A percentile compares a stretch with the other conserved stretches of the same genome.
These are phyloP conservation scores for Eucalyptus rudis DNA, from an alignment of 345 rosid species.

Conservation along the genomic window DNA sequence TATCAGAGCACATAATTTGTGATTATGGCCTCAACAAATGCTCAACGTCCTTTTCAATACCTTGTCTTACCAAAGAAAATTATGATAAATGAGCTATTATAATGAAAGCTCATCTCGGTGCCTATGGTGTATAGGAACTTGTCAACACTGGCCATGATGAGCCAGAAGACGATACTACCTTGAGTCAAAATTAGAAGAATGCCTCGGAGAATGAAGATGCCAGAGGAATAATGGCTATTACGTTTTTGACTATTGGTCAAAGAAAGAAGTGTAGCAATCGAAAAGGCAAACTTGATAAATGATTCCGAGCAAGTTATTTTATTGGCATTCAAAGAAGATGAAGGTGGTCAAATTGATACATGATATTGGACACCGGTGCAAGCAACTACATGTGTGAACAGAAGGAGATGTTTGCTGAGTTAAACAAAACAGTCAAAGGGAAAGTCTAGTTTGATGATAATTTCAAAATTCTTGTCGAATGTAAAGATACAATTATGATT, in stretches of 20 bases:
- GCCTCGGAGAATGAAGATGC: background rate
- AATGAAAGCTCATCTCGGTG: background rate
- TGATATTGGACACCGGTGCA: background rate
- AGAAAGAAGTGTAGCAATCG: background rate
- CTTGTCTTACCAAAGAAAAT: background rate
- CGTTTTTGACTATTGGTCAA: background rate
- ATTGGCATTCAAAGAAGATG: background rate
- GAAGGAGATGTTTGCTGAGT: background rate
- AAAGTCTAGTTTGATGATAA: background rate
- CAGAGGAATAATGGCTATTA: background rate
- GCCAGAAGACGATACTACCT: accelerated
- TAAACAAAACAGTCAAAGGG: background rate
- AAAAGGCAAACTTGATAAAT: background rate
- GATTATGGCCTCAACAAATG: background rate
- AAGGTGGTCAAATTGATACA: background rate
- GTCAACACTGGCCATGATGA: background rate
- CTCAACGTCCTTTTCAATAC: background rate
- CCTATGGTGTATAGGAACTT: background rate
- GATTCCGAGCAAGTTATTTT: background rate
- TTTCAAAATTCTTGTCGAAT: background rate
- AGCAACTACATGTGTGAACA: background rate
- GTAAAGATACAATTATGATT: no score
- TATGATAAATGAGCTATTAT: background rate
- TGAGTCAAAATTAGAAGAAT: background rate
- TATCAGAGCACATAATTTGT: background rate